Percentiles rank a stretch among this genome's conserved stretches.
Conservation (phyloP, 148 eudicot species). For the Bassia scoparia region DNA sequence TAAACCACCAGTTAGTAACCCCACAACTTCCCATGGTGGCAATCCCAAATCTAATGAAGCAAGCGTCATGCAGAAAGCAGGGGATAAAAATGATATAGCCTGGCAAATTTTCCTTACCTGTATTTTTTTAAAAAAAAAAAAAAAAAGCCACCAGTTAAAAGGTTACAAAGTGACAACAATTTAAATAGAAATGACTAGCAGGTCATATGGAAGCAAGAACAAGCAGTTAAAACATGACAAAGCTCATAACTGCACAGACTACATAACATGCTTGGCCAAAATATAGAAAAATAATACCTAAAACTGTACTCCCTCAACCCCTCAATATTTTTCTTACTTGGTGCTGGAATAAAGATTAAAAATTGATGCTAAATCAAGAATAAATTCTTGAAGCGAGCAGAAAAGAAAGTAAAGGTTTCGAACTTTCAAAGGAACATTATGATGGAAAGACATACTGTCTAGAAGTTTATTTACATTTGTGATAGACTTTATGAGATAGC, state of each 20-base stretch:
- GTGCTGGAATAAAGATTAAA: not conserved
- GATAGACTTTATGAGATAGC: no score
- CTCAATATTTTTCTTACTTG: not conserved
- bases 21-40: slow-evolving; percentile 86
- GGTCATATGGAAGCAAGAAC: not conserved
- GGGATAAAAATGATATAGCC: slow-evolving; percentile 81
- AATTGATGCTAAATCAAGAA: not conserved
- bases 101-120: slow-evolving; percentile 96
- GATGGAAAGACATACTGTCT: no score
- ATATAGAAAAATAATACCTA: not conserved
- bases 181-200: not conserved
- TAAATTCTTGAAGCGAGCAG: no score
- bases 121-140: no score
- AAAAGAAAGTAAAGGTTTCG: no score
- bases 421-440: no score
- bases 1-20: slow-evolving; percentile 72
- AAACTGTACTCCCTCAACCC: not conserved
- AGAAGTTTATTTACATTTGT: no score
- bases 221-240: not conserved
- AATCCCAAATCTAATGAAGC: slow-evolving; percentile 76
- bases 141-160: slow-evolving; percentile 10
- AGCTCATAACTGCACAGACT: not conserved
- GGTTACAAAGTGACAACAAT: not conserved
- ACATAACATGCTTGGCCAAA: not conserved
- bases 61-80: slow-evolving; percentile 92